Percentiles rank a stretch among this genome's conserved stretches.
Evolutionary conservation across 495 filamentous ascomycete genomes (phyloP).

Genomic region (Podospora pseudoanserina): DNA sequence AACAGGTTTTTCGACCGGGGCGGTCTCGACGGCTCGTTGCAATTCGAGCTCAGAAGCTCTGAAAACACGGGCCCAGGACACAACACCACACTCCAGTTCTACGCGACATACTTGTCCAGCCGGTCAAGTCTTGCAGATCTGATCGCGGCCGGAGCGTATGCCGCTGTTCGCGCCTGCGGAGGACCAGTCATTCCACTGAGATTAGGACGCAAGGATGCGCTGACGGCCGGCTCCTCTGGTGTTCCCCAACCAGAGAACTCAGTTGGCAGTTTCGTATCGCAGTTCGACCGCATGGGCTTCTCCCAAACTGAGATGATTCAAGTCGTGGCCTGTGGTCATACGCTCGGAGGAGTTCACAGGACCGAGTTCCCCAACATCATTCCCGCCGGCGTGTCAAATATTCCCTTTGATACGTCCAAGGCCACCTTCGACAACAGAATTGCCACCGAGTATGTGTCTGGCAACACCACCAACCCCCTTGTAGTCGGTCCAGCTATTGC

Average conservation of each 20-base stretch:
- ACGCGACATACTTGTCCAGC: constrained; percentile 50
- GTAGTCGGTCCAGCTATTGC: constrained; percentile 46
- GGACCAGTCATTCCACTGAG: constrained; percentile 55
- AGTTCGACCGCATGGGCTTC: constrained; percentile 59
- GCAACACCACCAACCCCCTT: constrained; percentile 51
- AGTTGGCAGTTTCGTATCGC: constrained; percentile 46
- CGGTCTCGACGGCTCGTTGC: constrained; percentile 58
- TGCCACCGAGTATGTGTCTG: constrained; percentile 53
- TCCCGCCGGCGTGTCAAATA: constrained; percentile 35
- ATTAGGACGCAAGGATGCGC: constrained; percentile 55
- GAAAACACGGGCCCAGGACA: constrained; percentile 60
- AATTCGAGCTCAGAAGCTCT: constrained; percentile 53
- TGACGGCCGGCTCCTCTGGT: constrained; percentile 44
- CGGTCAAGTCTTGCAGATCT: constrained; percentile 53
- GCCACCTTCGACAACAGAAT: constrained; percentile 53
- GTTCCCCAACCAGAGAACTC: constrained; percentile 59
- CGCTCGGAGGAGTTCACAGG: constrained; percentile 58
- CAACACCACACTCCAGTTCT: constrained; percentile 53
- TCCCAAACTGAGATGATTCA: constrained; percentile 55
- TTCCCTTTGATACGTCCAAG: constrained; percentile 43
- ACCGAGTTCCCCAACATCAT: constrained; percentile 54
- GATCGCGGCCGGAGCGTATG: constrained; percentile 56
- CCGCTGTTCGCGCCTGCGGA: constrained; percentile 55
- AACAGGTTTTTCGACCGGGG: constrained; percentile 48
- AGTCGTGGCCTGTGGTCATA: constrained; percentile 59